Base-by-base conservation (phyloP, 257 asterid species). In the Nicotiana tabacum region DNA sequence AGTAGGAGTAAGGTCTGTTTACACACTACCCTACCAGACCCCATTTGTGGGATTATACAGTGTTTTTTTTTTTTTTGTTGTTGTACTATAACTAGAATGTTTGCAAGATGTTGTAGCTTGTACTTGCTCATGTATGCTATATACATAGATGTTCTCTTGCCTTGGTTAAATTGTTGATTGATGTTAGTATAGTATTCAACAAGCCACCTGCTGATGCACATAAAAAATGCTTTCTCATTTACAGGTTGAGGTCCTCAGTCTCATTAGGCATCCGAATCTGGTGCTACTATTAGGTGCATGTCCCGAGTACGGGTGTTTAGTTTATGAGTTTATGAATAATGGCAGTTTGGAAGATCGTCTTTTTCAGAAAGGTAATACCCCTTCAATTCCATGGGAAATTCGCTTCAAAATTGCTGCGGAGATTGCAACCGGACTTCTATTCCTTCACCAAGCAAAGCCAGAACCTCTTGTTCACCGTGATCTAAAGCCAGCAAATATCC, bases 401-500 rank as follows among this genome's bases (percentile, higher is more conserved):
- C 88, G 98, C n/a, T 92, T 94, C 91, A 90, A 88, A 87, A 51
- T 94, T 2, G 94, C 97, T 0, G 88, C 93, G 3, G 97, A 92
- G 35, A 92, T 94, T 48, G 97, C 94, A 17, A 92, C 97, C 0
- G 97, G 90, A 1, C 91, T 94, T 4, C 90, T 92, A 33, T 92
- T 94, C 85, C 97, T 94, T 64, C 98, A 94, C 91, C 97, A 94
- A 83, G 80, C 93, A 69, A 94, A 91, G 69, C 98, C 98, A 7
- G 95, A 94, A 46, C 97, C 98, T 32, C 91, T 94, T 0, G 97
- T 94, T 29, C 98, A 94, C 82, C 92, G 97, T 0, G 97, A 94
- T 83, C 89, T 92, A n/a, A 94, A 94, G 86, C 98, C 97, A 0
- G 94, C 88, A 72, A 94, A 94, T 88, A 90, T 94, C 82, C 90